phyloP scores from a whole-genome alignment of 2,329 filamentous ascomycete genomes.

The Cordyceps militaris region DNA sequence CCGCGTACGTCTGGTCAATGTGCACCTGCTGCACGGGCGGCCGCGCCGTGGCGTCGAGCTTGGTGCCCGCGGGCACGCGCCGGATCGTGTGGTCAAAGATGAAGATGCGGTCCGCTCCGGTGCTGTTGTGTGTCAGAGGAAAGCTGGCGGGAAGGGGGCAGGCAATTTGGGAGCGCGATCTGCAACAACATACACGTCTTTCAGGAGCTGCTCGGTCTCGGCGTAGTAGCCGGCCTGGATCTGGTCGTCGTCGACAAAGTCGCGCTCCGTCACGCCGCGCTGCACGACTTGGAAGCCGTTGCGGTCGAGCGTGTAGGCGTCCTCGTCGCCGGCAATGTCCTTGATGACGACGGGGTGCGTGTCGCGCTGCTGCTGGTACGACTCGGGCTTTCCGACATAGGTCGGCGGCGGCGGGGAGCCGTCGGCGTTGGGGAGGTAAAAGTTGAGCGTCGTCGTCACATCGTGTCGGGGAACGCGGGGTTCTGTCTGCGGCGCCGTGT shows the following conservation, averaged over 20 bases:
- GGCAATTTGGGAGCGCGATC: too few species aligned
- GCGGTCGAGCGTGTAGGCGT: constrained; percentile 30
- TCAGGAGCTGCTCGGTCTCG: constrained; percentile 61
- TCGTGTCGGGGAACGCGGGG: constrained; percentile 17
- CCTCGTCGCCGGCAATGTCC: constrained; percentile 31
- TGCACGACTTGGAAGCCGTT: constrained; percentile 31
- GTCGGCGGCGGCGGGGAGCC: constrained; percentile 32
- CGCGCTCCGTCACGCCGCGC: constrained; percentile 27
- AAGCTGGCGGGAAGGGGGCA: too few species aligned
- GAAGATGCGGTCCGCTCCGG: constrained; percentile 47
- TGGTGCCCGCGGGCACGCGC: constrained; percentile 34
- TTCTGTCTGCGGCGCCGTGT: constrained; percentile 3
- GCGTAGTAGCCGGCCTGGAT: constrained; percentile 64
- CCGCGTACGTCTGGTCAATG: constrained; percentile 49
- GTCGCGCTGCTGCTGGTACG: constrained; percentile 24
- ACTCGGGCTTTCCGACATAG: constrained; percentile 29
- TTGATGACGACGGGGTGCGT: constrained; percentile 25
- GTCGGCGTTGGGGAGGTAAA: constrained; percentile 34
- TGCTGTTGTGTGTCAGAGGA: constrained; percentile 33
- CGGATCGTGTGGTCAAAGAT: constrained; percentile 58
- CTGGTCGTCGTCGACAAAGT: constrained; percentile 46
- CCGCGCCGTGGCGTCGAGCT: constrained; percentile 34
- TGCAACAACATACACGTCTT: constrained; percentile 43
- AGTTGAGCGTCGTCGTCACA: constrained; percentile 32
- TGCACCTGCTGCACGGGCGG: constrained; percentile 40